A percentile compares a stretch with the other conserved stretches of the same genome.
phyloP scores from a whole-genome alignment of 352 stramenopile genomes.

The Albugo candida region DNA sequence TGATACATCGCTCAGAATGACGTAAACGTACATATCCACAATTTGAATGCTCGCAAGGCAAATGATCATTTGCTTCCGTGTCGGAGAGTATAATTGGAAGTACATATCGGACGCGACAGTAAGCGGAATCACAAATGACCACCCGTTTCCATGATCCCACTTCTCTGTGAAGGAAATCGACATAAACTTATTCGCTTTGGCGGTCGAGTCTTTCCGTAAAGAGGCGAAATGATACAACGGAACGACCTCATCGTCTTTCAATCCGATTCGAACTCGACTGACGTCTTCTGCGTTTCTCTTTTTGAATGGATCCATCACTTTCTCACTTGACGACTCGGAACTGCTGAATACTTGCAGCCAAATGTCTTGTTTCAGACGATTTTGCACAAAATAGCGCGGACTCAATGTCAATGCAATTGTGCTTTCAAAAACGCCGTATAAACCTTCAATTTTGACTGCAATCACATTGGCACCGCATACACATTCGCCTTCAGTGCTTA shows the following conservation, averaged over 20 bases:
- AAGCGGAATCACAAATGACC: conserved; percentile 66
- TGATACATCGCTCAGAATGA: conserved; percentile 67
- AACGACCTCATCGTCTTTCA: conserved; percentile 22
- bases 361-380: conserved; percentile 59
- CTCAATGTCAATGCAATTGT: conserved; percentile 57
- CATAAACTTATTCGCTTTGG: conserved; percentile 51
- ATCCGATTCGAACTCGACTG: background rate
- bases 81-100: conserved; percentile 59
- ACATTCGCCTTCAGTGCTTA: conserved; percentile 70
- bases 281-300: conserved; percentile 44
- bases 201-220: conserved; percentile 48
- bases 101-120: conserved; percentile 60
- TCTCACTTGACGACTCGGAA: conserved; percentile 34
- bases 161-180: conserved; percentile 36
- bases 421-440: conserved; percentile 63
- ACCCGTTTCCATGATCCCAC: conserved; percentile 17
- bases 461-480: conserved; percentile 56
- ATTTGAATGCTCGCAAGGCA: conserved; percentile 72
- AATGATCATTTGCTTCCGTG: conserved; percentile 52
- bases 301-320: conserved; percentile 47
- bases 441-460: conserved; percentile 57
- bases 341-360: conserved; percentile 53
- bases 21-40: conserved; percentile 79
- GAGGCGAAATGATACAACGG: conserved; percentile 61
- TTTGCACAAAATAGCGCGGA: conserved; percentile 69